Conservation (phyloP, 352 stramenopile genomes). For the Phytophthora lateralis region DNA sequence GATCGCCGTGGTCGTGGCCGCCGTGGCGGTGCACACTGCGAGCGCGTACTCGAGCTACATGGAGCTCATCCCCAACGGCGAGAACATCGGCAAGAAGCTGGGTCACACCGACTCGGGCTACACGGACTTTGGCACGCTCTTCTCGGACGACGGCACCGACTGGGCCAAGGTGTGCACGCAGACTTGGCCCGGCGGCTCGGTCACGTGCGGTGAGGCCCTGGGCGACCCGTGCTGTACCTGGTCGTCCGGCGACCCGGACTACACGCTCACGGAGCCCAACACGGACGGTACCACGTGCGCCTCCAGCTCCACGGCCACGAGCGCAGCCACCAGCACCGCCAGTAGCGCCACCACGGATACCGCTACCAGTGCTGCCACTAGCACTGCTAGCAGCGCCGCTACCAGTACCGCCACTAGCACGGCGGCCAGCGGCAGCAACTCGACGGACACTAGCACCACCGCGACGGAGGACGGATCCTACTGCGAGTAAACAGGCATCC, state of each 20-base stretch:
- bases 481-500: conserved; percentile 32
- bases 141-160: conserved; percentile 37
- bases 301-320: conserved; percentile 23
- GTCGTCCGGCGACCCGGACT: conserved; percentile 41
- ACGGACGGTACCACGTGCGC: conserved; percentile 42
- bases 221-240: conserved; percentile 53
- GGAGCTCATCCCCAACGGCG: conserved; percentile 53
- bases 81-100: conserved; percentile 45
- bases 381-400: conserved; percentile 11
- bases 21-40: conserved; percentile 20
- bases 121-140: conserved; percentile 55
- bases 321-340: conserved; percentile 19
- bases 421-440: conserved; percentile 25
- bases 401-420: conserved; percentile 24
- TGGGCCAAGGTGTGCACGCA: conserved; percentile 49
- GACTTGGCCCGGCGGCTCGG: conserved; percentile 44
- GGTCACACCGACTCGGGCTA: conserved; percentile 41
- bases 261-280: conserved; percentile 40
- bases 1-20: conserved; percentile 26
- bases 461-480: conserved; percentile 30
- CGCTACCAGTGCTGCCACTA: conserved; percentile 19
- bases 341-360: too few relatives aligned
- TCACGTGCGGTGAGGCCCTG: conserved; percentile 45
- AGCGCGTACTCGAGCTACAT: conserved; percentile 38
- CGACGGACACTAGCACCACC: conserved; percentile 20